phyloP scores from a whole-genome alignment of 257 asterid genomes.

The Buddleja alternifolia region DNA sequence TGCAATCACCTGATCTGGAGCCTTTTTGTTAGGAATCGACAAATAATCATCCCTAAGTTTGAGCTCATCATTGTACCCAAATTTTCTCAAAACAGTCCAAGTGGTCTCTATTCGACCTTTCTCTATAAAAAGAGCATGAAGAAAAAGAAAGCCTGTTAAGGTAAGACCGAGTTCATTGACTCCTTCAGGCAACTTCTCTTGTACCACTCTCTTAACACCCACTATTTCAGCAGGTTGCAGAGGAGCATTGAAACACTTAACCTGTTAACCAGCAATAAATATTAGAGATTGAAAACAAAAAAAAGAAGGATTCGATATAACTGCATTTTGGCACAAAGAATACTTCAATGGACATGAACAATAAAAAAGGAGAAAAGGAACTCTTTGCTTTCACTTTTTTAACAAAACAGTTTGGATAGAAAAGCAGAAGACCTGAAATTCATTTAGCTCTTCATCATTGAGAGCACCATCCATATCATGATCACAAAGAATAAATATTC shows the following conservation, averaged over 20 bases:
- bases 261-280: slow-evolving; percentile 46
- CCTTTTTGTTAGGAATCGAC: slow-evolving; percentile 68
- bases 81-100: slow-evolving; percentile 89
- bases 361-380: slow-evolving; percentile 7
- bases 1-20: slow-evolving; percentile 85
- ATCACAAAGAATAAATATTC: slow-evolving; percentile 88
- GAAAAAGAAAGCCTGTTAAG: slow-evolving; percentile 85
- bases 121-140: slow-evolving; percentile 95
- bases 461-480: slow-evolving; percentile 92
- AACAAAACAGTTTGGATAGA: not conserved
- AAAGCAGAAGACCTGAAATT: slow-evolving; percentile 75
- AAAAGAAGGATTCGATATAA: slow-evolving; percentile 7
- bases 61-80: slow-evolving; percentile 86
- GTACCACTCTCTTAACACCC: slow-evolving; percentile 86
- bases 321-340: not conserved
- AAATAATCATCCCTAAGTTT: slow-evolving; percentile 75
- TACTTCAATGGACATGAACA: slow-evolving; percentile 20
- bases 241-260: slow-evolving; percentile 90
- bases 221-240: slow-evolving; percentile 87
- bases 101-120: slow-evolving; percentile 89
- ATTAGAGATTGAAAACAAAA: not conserved
- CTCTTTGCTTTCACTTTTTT: not conserved
- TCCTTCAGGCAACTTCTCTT: slow-evolving; percentile 88
- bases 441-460: slow-evolving; percentile 87
- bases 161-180: slow-evolving; percentile 89